Evolutionary conservation across 257 asterid species (phyloP), one percentile per base, ranked within the genome.

Genomic region (Salvia hispanica): DNA sequence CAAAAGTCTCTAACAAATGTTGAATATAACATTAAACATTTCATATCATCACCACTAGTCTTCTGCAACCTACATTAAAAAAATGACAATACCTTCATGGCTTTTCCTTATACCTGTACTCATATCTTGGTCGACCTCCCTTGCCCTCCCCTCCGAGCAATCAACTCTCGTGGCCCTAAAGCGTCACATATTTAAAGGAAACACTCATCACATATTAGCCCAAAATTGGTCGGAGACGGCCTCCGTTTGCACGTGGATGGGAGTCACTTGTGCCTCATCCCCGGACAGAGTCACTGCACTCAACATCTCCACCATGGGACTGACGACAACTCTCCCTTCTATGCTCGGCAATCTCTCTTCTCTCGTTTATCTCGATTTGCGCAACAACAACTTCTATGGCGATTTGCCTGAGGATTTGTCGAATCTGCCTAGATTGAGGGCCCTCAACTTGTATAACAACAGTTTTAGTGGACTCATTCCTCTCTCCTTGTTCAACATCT

Each of bases 301-400:
- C 33, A 54, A 67, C 7, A 8, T 74, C 1, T 52, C 78, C 55
- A 13, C 36, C 28, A 60, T 74, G 74, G 70, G 51, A 12, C 53
- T 74, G 34, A 18, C 58, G 25, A 74, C 56, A 55, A 55, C 73
- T 12, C 1, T 74, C 4, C 78, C 78, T 0, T 13, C 78, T 10
- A 39, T 60, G 5, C 6, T 74, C 2, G 78, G 78, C 15, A 74
- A 67, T 37, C 78, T 74, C 54, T 53, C 75, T 0, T 73, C 55
- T 13, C 77, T 82, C 2, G 62, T 10, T 15, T 71, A 66, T 14
- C 53, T 82, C 8, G 64, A 74, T 54, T 1, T 82, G 6, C 31
- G 67, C 12, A 9, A 28, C 51, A 82, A 82, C 13, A 2, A 43
- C 46, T 79, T 82, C 53, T 34, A 45, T 0, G 84, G 87, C 11